Evolutionary conservation across 2,329 filamentous ascomycete genomes (phyloP), one percentile per base, ranked within the genome.

Genomic region (Microcyclospora pomicola): DNA sequence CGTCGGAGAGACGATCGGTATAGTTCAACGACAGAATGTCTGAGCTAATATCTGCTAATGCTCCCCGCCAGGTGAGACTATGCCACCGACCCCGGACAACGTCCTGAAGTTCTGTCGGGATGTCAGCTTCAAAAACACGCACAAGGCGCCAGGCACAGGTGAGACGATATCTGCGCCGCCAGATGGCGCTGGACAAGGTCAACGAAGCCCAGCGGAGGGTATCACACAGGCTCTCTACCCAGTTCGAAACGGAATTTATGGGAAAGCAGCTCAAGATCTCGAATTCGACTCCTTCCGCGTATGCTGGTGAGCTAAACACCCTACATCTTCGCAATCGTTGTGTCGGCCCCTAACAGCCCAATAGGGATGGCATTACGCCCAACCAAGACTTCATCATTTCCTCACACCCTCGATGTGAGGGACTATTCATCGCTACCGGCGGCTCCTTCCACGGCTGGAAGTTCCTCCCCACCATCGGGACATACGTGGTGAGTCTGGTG

Each of bases 281-380:
- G n/a, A n/a, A n/a, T n/a, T n/a, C n/a, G n/a, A n/a, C n/a, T n/a
- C n/a, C n/a, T 69, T 77, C 50, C 67, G 77, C 5, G 73, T 80
- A 41, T 80, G 76, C 66, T 81, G 77, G 76, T 79, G 55, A 55
- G 69, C 59, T 5, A n/a, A n/a, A n/a, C n/a, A n/a, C n/a, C n/a
- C n/a, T n/a, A n/a, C n/a, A n/a, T n/a, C n/a, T n/a, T n/a, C n/a
- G n/a, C n/a, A n/a, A n/a, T n/a, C n/a, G n/a, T n/a, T n/a, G n/a
- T n/a, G n/a, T n/a, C n/a, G 14, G 28, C 15, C n/a, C 33, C 14
- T 33, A 9, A 37, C 27, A 16, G 9, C 9, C 27, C 11, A 29
- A 16, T 35, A 80, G 76, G 77, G 77, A 80, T 45, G 76, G 75
- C 9, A 72, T 79, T 48, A 77, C 74, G 0, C 67, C 72, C 2